Percentiles rank a stretch among this genome's conserved stretches.
Conservation (phyloP, 2,329 filamentous ascomycete genomes). For the Cladophialophora carrionii region DNA sequence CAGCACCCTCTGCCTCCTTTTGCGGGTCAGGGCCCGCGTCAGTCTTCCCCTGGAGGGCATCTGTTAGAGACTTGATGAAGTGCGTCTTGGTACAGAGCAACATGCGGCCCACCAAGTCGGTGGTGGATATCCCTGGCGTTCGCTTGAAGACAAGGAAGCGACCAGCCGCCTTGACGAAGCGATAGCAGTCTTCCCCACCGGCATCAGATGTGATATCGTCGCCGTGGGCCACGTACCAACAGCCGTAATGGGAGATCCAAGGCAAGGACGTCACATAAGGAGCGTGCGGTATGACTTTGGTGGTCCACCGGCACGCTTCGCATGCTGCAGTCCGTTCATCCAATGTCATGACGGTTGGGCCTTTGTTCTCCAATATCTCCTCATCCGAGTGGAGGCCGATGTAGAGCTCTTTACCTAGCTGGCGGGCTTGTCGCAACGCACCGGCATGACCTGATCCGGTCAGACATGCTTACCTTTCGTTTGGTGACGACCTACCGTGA, state of each 20-base stretch:
- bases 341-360: conserved; percentile 94
- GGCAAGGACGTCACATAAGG: conserved; percentile 93
- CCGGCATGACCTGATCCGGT: conserved; percentile 77
- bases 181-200: conserved; percentile 93
- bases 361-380: conserved; percentile 94
- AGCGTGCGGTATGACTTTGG: conserved; percentile 77
- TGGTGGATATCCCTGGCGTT: conserved; percentile 94
- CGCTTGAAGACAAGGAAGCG: conserved; percentile 97
- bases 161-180: conserved; percentile 90
- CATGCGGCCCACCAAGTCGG: conserved; percentile 97
- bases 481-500: conserved; percentile 65
- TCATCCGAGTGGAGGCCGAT: conserved; percentile 96
- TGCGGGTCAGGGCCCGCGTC: conserved; percentile 72
- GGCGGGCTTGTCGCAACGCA: conserved; percentile 93
- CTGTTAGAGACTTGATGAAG: conserved; percentile 81
- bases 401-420: conserved; percentile 82
- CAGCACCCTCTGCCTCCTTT: conserved; percentile 63
- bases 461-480: conserved; percentile 25
- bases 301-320: conserved; percentile 94
- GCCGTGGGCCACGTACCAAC: conserved; percentile 92
- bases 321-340: conserved; percentile 86
- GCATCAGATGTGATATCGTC: conserved; percentile 97
- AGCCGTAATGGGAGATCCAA: conserved; percentile 95
- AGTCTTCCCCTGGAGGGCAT: conserved; percentile 69
- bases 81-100: conserved; percentile 91